Percentiles rank a stretch among this genome's conserved stretches.
Conservation (phyloP, 768 basidiomycete species). For the Dioszegia aurantiaca region DNA sequence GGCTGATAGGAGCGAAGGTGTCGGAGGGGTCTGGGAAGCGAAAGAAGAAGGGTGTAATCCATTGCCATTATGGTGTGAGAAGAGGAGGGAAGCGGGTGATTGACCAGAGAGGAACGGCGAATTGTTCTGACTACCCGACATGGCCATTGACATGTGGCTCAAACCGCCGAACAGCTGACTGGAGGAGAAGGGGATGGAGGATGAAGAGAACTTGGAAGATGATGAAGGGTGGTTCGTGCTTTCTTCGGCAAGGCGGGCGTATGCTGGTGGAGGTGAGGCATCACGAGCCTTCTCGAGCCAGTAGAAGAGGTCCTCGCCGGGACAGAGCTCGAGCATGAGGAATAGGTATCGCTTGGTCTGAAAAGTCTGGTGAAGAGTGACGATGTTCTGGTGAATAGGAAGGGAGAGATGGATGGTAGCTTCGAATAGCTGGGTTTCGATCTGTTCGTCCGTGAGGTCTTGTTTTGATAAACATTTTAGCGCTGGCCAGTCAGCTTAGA, state of each 20-base stretch:
- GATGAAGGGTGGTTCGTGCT: constrained; percentile 34
- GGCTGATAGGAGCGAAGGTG: constrained; percentile 83
- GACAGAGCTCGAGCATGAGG: constrained; percentile 90
- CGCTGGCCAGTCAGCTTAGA: constrained; percentile 59
- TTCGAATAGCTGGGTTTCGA: constrained; percentile 87
- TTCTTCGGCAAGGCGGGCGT: constrained; percentile 36
- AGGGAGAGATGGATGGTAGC: constrained; percentile 93
- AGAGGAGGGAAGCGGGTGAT: constrained; percentile 43
- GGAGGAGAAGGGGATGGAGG: constrained; percentile 50
- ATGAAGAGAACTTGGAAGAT: constrained; percentile 50
- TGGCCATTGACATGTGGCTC: constrained; percentile 16
- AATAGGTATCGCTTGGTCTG: constrained; percentile 89
- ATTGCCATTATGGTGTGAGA: constrained; percentile 40
- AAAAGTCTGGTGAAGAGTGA: constrained; percentile 84
- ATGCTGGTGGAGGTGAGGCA: constrained; percentile 45
- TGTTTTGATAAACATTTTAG: constrained; percentile 94
- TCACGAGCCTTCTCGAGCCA: constrained; percentile 95
- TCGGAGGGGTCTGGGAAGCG: constrained; percentile 63
- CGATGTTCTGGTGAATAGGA: constrained; percentile 85
- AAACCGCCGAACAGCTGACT: constrained; percentile 37
- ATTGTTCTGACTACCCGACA: constrained; percentile 21
- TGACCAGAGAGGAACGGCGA: constrained; percentile 38
- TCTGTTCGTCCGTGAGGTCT: constrained; percentile 81
- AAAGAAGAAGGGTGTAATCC: constrained; percentile 3
- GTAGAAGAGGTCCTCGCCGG: constrained; percentile 95